Percentiles rank a stretch among this genome's conserved stretches.
Conservation (phyloP, 768 basidiomycete species). For the Macrolepiota dolichaula region DNA sequence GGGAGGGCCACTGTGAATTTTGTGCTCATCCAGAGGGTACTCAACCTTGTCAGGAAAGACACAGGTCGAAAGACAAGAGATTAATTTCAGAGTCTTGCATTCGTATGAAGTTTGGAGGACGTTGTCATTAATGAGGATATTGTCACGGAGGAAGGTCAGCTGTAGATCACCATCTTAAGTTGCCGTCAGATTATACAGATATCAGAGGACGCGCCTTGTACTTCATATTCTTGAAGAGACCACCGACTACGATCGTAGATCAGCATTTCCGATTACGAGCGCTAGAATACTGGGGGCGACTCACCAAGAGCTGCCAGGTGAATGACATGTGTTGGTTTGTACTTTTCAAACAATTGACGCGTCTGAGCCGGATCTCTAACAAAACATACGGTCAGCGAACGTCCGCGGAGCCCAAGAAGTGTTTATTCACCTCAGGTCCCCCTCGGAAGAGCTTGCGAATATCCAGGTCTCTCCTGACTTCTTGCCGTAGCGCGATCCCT, state of each 20-base stretch:
- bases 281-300: constrained; percentile 17
- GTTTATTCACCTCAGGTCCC: constrained; percentile 67
- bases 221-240: constrained; percentile 94
- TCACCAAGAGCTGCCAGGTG: constrained; percentile 92
- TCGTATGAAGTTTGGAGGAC: constrained; percentile 76
- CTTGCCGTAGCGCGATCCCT: constrained; percentile 77
- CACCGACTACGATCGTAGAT: constrained; percentile 62
- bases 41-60: constrained; percentile 95
- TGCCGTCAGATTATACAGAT: neutral
- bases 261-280: neutral
- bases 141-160: constrained; percentile 92
- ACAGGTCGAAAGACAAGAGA: constrained; percentile 96
- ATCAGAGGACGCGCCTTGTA: constrained; percentile 60
- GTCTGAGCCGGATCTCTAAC: constrained; percentile 69
- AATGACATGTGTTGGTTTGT: constrained; percentile 94
- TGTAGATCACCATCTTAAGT: constrained; percentile 23
- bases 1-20: constrained; percentile 90
- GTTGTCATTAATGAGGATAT: constrained; percentile 94
- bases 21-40: constrained; percentile 90
- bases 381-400: neutral
- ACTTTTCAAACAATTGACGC: constrained; percentile 75
- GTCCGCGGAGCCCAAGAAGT: neutral
- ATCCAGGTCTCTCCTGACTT: constrained; percentile 79
- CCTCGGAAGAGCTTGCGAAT: constrained; percentile 76
- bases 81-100: constrained; percentile 67